Base-by-base conservation (phyloP, 2,329 filamentous ascomycete genomes). In the Clarireedia monteithiana region DNA sequence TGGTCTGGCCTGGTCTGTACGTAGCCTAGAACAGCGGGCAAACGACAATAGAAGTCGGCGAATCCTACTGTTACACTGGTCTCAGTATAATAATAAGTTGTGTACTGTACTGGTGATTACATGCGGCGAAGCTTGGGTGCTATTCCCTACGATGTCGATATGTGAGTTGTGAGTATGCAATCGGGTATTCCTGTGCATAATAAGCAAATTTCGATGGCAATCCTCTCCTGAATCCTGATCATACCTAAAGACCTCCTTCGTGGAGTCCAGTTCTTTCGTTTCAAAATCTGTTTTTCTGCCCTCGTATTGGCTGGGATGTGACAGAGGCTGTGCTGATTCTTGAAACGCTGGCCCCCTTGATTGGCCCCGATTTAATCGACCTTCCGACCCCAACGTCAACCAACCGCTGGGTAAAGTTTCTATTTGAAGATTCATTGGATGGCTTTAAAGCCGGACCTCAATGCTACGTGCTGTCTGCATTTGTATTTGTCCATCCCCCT, bases 211-310 rank as follows among this genome's bases (percentile, higher is more conserved):
- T 53, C 46, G 38, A 48, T 53, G 44, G 51, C 30, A 48, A 53
- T 53, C 51, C 51, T 54, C 49, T 54, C 52, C 48, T 45, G 34
- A 17, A 54, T 54, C 52, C 52, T 54, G 26, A 54, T 48, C 30
- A 36, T 26, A 47, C 36, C 24, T 10, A 36, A 30, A 20, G 20
- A 20, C 20, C 20, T 20, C 20, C 20, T 20, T 20, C 20, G 20
- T 7, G 9, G 24, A 38, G 45, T 34, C 12, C n/a, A 38, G 27
- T 9, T 49, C 34, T 10, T 34, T 34, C 9, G 44, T 54, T 54
- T 49, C 52, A 54, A 5, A 27, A 34, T 49, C 17, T 40, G 23
- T 17, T 7, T 23, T 38, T 48, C n/a, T 17, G 15, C 23, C 23
- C 34, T 53, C 15, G 27, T 20, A 47, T 53, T 53, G 27, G 50